Percentiles rank a stretch among this genome's conserved stretches.
phyloP scores from a whole-genome alignment of 2,329 filamentous ascomycete genomes.

The Diaporthe caulivora region DNA sequence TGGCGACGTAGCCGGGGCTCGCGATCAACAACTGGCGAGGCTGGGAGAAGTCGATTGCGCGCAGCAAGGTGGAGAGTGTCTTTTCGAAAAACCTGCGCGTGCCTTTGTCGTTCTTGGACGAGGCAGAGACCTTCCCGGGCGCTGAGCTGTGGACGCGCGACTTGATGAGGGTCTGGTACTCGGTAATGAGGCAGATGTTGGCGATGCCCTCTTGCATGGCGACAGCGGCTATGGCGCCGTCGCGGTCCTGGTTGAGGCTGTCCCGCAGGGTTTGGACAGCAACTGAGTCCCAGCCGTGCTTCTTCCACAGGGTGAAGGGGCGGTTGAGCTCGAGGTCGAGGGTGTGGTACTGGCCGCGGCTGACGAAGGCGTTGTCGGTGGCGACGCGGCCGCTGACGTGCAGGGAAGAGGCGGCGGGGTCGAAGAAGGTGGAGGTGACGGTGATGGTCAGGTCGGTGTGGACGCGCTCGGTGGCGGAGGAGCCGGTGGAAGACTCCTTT shows the following conservation, averaged over 20 bases:
- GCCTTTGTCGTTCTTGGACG: conserved; percentile 76
- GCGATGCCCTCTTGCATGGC: conserved; percentile 93
- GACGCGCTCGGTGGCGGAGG: conserved; percentile 63
- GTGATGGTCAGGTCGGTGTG: conserved; percentile 69
- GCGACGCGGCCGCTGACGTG: conserved; percentile 68
- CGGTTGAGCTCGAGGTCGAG: conserved; percentile 88
- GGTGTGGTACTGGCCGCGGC: conserved; percentile 69
- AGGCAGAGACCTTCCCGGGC: conserved; percentile 75
- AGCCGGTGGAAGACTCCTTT: conserved; percentile 59
- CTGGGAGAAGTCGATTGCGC: conserved; percentile 80
- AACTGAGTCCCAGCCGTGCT: conserved; percentile 89
- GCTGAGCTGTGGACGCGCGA: conserved; percentile 76
- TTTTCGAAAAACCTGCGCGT: conserved; percentile 84
- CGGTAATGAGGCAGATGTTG: conserved; percentile 85
- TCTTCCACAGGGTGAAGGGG: conserved; percentile 90
- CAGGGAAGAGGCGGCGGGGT: conserved; percentile 66
- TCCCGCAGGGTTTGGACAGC: conserved; percentile 83
- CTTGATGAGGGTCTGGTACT: conserved; percentile 82
- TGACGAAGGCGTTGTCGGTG: conserved; percentile 65
- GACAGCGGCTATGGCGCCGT: conserved; percentile 87
- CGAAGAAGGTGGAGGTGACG: conserved; percentile 70
- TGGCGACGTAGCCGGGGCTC: conserved; percentile 88
- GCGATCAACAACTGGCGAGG: conserved; percentile 84
- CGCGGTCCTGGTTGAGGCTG: conserved; percentile 81
- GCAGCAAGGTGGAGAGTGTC: conserved; percentile 79